These are phyloP conservation scores for Cercospora sesami DNA, from an alignment of 2,329 filamentous ascomycete species.

Conservation along the genomic window DNA sequence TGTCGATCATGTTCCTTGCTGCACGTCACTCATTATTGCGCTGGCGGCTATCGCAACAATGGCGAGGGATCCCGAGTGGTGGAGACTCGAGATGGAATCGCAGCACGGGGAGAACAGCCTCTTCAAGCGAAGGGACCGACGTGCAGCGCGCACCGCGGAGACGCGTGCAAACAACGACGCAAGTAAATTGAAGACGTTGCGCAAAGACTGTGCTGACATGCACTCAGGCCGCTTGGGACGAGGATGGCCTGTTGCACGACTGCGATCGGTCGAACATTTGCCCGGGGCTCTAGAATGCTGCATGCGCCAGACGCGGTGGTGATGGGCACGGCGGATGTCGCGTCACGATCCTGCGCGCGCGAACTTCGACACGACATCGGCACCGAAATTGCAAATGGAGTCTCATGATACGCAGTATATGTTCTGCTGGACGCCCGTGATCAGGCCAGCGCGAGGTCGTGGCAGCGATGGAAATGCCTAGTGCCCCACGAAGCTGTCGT, in stretches of 20 bases:
- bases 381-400: not conserved
- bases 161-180: slow-evolving; percentile 10
- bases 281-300: not conserved
- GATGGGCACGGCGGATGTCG: not conserved
- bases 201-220: slow-evolving; percentile 8
- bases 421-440: not conserved
- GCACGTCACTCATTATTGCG: slow-evolving; percentile 10
- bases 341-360: not conserved
- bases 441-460: not conserved
- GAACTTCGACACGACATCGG: slow-evolving; percentile 6
- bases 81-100: slow-evolving; percentile 1
- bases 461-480: not conserved
- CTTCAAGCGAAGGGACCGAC: slow-evolving; percentile 6
- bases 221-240: not conserved
- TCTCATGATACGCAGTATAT: not conserved
- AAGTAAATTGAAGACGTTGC: slow-evolving; percentile 14
- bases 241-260: not conserved
- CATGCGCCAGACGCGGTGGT: not conserved
- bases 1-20: slow-evolving; percentile 16
- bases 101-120: not conserved
- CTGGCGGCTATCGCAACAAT: slow-evolving; percentile 7
- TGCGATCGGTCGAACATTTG: slow-evolving; percentile 4
- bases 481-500: not conserved
- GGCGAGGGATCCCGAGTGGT: slow-evolving; percentile 2
- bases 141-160: slow-evolving; percentile 1